Percentiles rank a stretch among this genome's conserved stretches.
These are phyloP conservation scores for Nitzschia sp. DNA, from an alignment of 108 stramenopile genomes.

Conservation along the genomic window DNA sequence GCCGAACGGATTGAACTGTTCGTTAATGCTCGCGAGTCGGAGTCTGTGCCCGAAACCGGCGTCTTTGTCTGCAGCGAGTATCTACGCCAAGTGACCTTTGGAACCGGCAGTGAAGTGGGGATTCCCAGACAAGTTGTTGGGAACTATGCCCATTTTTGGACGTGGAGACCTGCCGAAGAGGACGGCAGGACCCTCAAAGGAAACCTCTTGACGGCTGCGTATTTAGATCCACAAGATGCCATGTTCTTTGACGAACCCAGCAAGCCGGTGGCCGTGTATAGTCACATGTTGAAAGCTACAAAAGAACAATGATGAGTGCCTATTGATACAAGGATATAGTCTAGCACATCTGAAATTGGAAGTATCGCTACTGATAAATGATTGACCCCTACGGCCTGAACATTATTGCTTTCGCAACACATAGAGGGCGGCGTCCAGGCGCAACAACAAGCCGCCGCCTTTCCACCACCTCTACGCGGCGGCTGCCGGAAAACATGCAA, in stretches of 20 bases:
- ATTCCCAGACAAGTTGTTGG: slow-evolving; percentile 74
- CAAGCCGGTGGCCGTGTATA: slow-evolving; percentile 77
- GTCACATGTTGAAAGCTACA: slow-evolving; percentile 62
- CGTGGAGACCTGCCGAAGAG: slow-evolving; percentile 44
- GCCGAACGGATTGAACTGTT: slow-evolving; percentile 87
- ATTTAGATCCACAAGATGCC: slow-evolving; percentile 80
- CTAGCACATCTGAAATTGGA: too few relatives aligned
- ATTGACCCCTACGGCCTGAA: background rate
- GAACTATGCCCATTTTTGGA: slow-evolving; percentile 82
- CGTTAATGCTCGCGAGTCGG: slow-evolving; percentile 78
- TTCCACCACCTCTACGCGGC: background rate
- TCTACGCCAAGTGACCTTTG: slow-evolving; percentile 83
- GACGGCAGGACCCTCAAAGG: slow-evolving; percentile 37
- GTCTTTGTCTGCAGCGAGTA: slow-evolving; percentile 78
- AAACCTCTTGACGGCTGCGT: slow-evolving; percentile 74
- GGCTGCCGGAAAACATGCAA: background rate
- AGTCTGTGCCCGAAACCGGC: slow-evolving; percentile 25
- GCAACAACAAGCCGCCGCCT: too few relatives aligned
- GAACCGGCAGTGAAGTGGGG: slow-evolving; percentile 64
- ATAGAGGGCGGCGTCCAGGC: background rate
- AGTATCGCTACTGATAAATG: background rate
- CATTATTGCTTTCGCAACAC: background rate
- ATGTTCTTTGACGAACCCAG: slow-evolving; percentile 83
- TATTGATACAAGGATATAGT: too few relatives aligned
- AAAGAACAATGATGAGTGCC: too few relatives aligned